Evolutionary conservation across 2,329 filamentous ascomycete species (phyloP).

Genomic region (Colletotrichum endophyticum): DNA sequence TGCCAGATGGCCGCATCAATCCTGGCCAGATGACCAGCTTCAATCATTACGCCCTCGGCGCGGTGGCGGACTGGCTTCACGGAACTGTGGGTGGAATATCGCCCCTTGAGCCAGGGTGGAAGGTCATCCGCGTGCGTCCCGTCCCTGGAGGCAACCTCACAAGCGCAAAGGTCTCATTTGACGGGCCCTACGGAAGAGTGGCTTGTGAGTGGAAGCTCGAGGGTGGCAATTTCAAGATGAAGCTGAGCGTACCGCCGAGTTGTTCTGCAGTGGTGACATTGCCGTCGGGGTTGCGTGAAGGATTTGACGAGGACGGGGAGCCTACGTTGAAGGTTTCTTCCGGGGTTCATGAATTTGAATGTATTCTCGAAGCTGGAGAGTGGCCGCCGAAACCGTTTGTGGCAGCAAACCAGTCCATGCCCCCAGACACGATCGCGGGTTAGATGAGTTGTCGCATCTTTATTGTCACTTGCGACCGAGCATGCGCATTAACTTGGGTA

Average conservation of each 20-base stretch:
- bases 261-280: slow-evolving; percentile 3
- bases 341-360: slow-evolving; percentile 8
- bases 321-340: not conserved
- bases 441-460: not conserved
- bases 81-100: slow-evolving; percentile 27
- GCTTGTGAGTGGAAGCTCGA: not conserved
- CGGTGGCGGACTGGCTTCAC: slow-evolving; percentile 42
- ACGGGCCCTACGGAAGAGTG: slow-evolving; percentile 3
- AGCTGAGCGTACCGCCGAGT: slow-evolving; percentile 1
- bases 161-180: slow-evolving; percentile 8
- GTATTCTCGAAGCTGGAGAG: not conserved
- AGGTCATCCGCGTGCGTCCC: not conserved
- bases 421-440: not conserved
- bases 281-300: not conserved
- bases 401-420: slow-evolving; percentile 1
- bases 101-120: slow-evolving; percentile 27
- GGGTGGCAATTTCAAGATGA: not conserved
- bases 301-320: not conserved
- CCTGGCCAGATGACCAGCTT: slow-evolving; percentile 45
- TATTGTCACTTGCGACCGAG: not conserved
- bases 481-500: not conserved
- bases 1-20: slow-evolving; percentile 41
- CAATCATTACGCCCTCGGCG: slow-evolving; percentile 46
- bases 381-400: slow-evolving; percentile 1
- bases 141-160: slow-evolving; percentile 15